Evolutionary conservation across 1,284 basidiomycete species (phyloP).

Genomic region (Moniliophthora roreri): DNA sequence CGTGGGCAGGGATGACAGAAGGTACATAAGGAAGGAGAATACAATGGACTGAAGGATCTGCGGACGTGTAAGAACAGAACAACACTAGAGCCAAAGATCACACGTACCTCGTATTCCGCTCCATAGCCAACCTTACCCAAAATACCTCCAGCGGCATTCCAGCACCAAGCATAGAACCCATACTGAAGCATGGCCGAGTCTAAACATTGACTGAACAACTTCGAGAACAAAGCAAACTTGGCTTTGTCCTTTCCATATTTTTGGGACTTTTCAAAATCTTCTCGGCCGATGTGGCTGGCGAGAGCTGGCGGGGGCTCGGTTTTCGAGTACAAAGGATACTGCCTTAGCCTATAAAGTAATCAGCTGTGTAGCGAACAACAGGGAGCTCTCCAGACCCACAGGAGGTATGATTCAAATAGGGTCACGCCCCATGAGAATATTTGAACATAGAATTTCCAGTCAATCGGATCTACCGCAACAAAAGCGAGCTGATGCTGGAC

Average conservation of each 20-base stretch:
- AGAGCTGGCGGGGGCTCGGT: constrained; percentile 77
- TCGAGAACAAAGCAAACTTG: constrained; percentile 76
- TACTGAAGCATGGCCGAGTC: constrained; percentile 74
- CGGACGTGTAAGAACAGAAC: constrained; percentile 10
- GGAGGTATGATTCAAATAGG: constrained; percentile 80
- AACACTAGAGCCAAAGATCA: neutral
- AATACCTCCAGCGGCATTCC: constrained; percentile 60
- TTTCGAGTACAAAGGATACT: constrained; percentile 83
- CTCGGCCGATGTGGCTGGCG: constrained; percentile 67
- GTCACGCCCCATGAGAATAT: constrained; percentile 78
- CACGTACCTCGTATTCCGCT: constrained; percentile 62
- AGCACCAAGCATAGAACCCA: constrained; percentile 81
- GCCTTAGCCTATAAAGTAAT: constrained; percentile 58
- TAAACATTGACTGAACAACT: constrained; percentile 70
- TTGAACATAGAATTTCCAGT: constrained; percentile 76
- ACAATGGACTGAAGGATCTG: constrained; percentile 82
- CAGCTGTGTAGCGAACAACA: constrained; percentile 3
- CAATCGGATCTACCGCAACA: constrained; percentile 55
- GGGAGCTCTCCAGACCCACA: constrained; percentile 48
- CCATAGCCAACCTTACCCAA: constrained; percentile 59
- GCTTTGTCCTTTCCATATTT: constrained; percentile 91
- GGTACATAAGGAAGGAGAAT: constrained; percentile 70
- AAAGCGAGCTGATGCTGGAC: constrained; percentile 59
- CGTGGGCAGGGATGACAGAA: constrained; percentile 67
- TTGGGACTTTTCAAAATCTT: constrained; percentile 88